Evolutionary conservation across 371 early-diverging fungal genomes (phyloP).

Genomic region (Chytridiales sp.): DNA sequence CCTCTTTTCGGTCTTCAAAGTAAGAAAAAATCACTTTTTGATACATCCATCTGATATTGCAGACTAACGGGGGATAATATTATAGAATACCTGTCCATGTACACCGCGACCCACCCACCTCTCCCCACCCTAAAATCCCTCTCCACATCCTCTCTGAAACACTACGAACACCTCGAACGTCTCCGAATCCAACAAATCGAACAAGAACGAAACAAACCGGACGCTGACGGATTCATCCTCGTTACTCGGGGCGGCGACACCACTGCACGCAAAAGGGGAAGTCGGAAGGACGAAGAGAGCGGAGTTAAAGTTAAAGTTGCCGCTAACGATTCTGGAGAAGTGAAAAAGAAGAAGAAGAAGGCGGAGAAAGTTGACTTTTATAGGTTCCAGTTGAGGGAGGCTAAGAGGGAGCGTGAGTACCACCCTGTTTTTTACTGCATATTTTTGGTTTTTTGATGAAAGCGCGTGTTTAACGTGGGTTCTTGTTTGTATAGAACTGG

Average conservation of each 20-base stretch:
- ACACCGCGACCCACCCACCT: conserved; percentile 66
- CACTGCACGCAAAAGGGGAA: conserved; percentile 41
- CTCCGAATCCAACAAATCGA: conserved; percentile 58
- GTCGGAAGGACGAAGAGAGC: conserved; percentile 58
- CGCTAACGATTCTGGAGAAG: conserved; percentile 52
- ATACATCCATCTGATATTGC: too few relatives aligned
- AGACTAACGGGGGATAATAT: too few relatives aligned
- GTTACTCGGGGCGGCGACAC: conserved; percentile 57
- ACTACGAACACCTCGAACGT: conserved; percentile 80
- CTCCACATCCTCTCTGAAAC: conserved; percentile 72
- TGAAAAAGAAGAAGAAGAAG: conserved; percentile 59
- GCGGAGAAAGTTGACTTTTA: conserved; percentile 84
- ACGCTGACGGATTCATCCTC: conserved; percentile 91
- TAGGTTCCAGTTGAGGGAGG: conserved; percentile 90
- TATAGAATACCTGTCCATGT: too few relatives aligned
- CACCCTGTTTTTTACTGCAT: conserved; percentile 8
- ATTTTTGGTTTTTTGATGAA: conserved; percentile 1
- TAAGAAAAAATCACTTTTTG: too few relatives aligned
- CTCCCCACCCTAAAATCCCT: conserved; percentile 54
- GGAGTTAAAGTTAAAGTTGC: conserved; percentile 54
- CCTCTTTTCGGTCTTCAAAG: too few relatives aligned
- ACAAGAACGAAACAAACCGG: conserved; percentile 76
- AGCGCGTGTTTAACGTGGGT: neutral
- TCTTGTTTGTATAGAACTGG: conserved; percentile 62
- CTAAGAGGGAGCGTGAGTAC: conserved; percentile 75